Conservation (phyloP, 169 alveolate genomes). For the Plasmodium vivax region DNA sequence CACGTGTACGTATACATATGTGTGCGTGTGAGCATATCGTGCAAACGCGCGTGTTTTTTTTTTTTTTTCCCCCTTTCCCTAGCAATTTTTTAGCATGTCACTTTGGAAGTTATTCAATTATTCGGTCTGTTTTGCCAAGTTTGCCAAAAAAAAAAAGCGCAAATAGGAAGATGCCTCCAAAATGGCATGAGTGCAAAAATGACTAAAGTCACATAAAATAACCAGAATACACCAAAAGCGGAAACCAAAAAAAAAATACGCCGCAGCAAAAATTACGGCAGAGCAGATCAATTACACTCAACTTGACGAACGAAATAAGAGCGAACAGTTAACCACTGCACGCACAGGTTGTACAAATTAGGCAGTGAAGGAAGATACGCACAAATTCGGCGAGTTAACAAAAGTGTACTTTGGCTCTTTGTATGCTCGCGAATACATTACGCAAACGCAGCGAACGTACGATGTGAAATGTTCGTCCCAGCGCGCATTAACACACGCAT, state of each 20-base stretch:
- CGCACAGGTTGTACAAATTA: neutral
- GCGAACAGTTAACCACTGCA: neutral
- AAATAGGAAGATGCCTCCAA: neutral
- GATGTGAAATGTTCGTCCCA: neutral
- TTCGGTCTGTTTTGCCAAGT: neutral
- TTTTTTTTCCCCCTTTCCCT: neutral
- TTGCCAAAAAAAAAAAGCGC: neutral
- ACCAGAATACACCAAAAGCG: neutral
- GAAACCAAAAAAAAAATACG: neutral
- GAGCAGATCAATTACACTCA: neutral
- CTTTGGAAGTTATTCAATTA: neutral
- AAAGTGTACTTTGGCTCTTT: neutral
- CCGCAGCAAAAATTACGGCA: neutral
- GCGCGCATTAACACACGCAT: neutral
- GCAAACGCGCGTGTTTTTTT: neutral
- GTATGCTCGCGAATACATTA: neutral
- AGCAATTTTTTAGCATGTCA: neutral
- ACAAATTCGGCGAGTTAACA: neutral
- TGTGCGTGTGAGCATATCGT: neutral
- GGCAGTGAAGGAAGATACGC: neutral
- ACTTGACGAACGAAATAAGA: neutral
- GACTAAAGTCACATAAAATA: neutral
- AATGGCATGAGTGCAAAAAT: neutral
- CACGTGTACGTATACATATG: neutral
- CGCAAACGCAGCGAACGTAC: neutral